Conservation (phyloP, 2,329 filamentous ascomycete species). For the Trichoderma cornu-damae region DNA sequence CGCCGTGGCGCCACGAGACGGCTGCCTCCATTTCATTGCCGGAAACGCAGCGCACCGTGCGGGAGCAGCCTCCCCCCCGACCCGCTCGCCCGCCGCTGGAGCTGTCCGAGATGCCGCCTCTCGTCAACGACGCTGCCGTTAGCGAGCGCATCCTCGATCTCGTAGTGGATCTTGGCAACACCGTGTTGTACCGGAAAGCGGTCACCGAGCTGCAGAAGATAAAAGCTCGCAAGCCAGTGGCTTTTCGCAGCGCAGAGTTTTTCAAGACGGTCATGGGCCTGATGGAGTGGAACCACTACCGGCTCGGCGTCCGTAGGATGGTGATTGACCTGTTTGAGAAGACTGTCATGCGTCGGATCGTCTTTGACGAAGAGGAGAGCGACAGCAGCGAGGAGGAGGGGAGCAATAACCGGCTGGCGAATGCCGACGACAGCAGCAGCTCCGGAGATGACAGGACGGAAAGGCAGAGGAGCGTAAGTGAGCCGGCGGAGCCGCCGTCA, state of each 20-base stretch:
- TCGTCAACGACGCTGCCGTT: constrained; percentile 56
- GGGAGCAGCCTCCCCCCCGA: constrained; percentile 39
- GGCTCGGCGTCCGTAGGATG: constrained; percentile 79
- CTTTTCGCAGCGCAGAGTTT: constrained; percentile 69
- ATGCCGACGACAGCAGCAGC: constrained; percentile 53
- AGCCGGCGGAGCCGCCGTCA: constrained; percentile 35
- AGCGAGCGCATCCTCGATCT: constrained; percentile 79
- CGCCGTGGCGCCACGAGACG: constrained; percentile 52
- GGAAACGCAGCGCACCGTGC: constrained; percentile 49
- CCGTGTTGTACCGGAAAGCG: constrained; percentile 83
- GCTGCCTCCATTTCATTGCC: constrained; percentile 44
- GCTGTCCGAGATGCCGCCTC: constrained; percentile 37
- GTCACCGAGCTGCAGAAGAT: constrained; percentile 76
- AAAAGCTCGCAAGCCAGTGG: constrained; percentile 66
- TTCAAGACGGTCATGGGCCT: constrained; percentile 83
- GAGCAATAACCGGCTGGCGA: constrained; percentile 30
- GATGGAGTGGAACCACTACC: constrained; percentile 84
- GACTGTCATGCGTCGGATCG: constrained; percentile 74
- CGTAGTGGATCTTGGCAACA: constrained; percentile 85
- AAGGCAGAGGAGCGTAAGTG: constrained; percentile 51
- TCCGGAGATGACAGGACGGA: constrained; percentile 53
- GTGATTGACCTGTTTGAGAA: constrained; percentile 94
- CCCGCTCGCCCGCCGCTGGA: constrained; percentile 41
- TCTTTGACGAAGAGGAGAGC: constrained; percentile 60
- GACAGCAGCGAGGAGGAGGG: constrained; percentile 31